Evolutionary conservation across 202 grass and related monocot genomes (phyloP).

Genomic region (Setaria viridis): DNA sequence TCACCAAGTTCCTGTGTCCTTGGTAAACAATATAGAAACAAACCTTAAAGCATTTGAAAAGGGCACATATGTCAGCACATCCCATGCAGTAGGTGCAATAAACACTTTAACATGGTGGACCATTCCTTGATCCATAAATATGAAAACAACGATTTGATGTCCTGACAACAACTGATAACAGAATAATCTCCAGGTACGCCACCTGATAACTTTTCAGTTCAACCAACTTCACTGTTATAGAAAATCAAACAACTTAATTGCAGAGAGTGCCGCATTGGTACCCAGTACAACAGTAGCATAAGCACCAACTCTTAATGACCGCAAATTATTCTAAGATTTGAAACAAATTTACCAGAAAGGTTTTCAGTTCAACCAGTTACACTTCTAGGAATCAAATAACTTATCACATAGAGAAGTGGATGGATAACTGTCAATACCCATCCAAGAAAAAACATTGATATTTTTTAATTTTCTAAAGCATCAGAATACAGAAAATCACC

Average conservation of each 20-base stretch:
- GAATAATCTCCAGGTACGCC: conserved; percentile 26
- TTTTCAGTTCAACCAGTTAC: conserved; percentile 25
- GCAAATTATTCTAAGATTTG: background rate
- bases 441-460: background rate
- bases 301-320: background rate
- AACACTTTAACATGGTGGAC: conserved; percentile 15
- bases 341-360: conserved; percentile 18
- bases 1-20: background rate
- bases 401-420: conserved; percentile 7
- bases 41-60: too few species aligned
- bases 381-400: background rate
- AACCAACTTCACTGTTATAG: conserved; percentile 2
- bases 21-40: too few species aligned
- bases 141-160: background rate
- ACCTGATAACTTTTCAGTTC: conserved; percentile 33
- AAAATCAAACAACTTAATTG: background rate
- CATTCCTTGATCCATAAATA: conserved; percentile 33
- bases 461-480: background rate
- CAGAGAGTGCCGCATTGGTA: background rate
- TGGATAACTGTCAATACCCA: conserved; percentile 3
- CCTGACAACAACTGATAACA: conserved; percentile 33
- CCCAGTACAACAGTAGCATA: background rate
- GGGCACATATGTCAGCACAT: background rate
- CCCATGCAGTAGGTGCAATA: too few species aligned
- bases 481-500: background rate